Evolutionary conservation across 495 filamentous ascomycete genomes (phyloP).

Genomic region (Tuber indicum): DNA sequence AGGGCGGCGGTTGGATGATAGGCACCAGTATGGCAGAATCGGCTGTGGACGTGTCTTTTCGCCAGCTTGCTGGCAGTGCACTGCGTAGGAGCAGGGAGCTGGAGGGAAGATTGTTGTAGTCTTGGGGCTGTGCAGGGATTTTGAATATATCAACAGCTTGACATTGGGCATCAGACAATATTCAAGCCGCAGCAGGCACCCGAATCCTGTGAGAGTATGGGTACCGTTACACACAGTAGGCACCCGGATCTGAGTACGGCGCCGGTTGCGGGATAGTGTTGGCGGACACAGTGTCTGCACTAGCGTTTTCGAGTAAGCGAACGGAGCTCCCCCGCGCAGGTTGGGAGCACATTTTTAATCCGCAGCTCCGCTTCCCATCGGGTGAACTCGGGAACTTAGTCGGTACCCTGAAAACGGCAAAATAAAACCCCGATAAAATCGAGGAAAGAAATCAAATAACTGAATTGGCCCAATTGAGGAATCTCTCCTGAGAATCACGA

Average conservation of each 20-base stretch:
- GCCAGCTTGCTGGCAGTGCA: not conserved
- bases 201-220: not conserved
- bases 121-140: not conserved
- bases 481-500: constrained; percentile 18
- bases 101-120: not conserved
- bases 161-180: not conserved
- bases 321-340: constrained; percentile 29
- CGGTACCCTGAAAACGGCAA: not conserved
- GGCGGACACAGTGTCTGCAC: not conserved
- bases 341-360: constrained; percentile 22
- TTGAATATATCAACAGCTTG: not conserved
- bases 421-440: not conserved
- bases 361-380: constrained; percentile 19
- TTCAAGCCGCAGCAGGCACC: not conserved
- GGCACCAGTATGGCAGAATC: not conserved
- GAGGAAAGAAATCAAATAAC: not conserved
- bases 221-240: not conserved
- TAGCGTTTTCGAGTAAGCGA: not conserved
- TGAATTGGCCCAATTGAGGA: not conserved
- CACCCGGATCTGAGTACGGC: not conserved
- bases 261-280: not conserved
- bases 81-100: not conserved
- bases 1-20: not conserved
- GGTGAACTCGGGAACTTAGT: constrained; percentile 30
- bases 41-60: not conserved